Base-by-base conservation (phyloP, 257 asterid genomes). In the Solanum medicagineum region DNA sequence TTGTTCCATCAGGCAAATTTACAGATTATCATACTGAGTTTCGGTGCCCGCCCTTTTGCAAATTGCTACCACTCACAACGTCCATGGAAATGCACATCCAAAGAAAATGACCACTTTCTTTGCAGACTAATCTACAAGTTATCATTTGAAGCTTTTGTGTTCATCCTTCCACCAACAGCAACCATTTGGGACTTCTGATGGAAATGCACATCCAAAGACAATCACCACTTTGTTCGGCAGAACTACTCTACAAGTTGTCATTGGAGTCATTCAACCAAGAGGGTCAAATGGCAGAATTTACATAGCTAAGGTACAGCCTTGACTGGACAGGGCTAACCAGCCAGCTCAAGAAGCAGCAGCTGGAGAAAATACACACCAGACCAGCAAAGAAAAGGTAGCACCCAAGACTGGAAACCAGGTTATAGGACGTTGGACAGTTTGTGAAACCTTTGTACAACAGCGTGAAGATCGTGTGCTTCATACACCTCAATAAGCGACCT, bases 401-500 rank as follows among this genome's bases (percentile, higher is more conserved):
- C n/a, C 56, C 45, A 26, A 51, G 53, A 51, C 65, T 77, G 47
- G 86, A 62, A 13, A 19, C 49, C 56, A 16, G 6, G 0, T 84
- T 59, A 84, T 51, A 84, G 47, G 90, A 79, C 86, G 85, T 56
- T 84, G 45, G 89, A 84, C 88, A 95, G 81, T 84, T 85, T 89
- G 49, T 89, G 88, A 87, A 93, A 94, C 84, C 90, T 91, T 86
- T 84, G 92, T 55, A 93, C 94, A 85, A 86, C 84, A 49, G 80
- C 69, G 57, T 60, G 89, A 60, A 93, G 88, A 88, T 92, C 88
- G 84, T 92, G 87, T 71, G 83, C 89, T 79, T 91, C 92, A 77
- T 89, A 96, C 85, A 91, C 92, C 88, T 93, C 86, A 66, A 90
- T 77, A 80, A 96, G 90, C 13, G 99, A 92, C 60, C 83, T 84